Evolutionary conservation across 2,329 filamentous ascomycete species (phyloP).

Genomic region (Reticulascus tulasneorum): DNA sequence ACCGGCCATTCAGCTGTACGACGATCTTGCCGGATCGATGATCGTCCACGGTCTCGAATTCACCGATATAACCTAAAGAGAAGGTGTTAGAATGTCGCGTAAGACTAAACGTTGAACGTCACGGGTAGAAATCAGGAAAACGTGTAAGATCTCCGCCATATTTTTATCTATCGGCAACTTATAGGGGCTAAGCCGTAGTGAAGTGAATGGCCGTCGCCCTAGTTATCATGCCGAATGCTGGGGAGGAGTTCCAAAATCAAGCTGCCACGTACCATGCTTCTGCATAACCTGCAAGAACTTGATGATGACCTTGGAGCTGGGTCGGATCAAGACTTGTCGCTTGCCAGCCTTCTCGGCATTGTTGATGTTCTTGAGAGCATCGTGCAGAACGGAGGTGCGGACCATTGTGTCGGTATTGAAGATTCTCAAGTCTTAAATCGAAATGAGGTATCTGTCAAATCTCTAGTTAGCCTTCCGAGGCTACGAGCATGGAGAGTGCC

Average conservation of each 20-base stretch:
- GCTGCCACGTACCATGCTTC: constrained; percentile 81
- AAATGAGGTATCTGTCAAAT: constrained; percentile 62
- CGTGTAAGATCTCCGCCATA: constrained; percentile 92
- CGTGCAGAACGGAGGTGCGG: constrained; percentile 98
- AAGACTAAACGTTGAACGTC: constrained; percentile 91
- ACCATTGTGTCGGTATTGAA: constrained; percentile 85
- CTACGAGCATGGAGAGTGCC: constrained; percentile 68
- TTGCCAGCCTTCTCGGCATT: constrained; percentile 99
- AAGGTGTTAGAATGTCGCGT: constrained; percentile 71
- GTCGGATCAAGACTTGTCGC: constrained; percentile 97
- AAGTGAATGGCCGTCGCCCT: constrained; percentile 80
- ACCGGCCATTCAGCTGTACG: constrained; percentile 95
- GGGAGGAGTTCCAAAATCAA: neutral
- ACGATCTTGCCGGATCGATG: constrained; percentile 99
- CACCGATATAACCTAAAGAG: constrained; percentile 81
- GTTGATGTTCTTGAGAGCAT: constrained; percentile 99
- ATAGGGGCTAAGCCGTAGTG: constrained; percentile 96
- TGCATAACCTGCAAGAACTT: constrained; percentile 99
- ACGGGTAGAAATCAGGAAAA: constrained; percentile 68
- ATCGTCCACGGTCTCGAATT: constrained; percentile 99
- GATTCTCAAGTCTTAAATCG: constrained; percentile 72
- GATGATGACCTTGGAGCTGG: constrained; percentile 98
- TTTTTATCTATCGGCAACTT: constrained; percentile 97
- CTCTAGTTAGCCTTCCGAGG: constrained; percentile 59
- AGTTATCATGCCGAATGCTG: constrained; percentile 97